Percentiles rank a stretch among this genome's conserved stretches.
phyloP scores from a whole-genome alignment of 176 grass and related monocot species.

The Metroxylon sagu region DNA sequence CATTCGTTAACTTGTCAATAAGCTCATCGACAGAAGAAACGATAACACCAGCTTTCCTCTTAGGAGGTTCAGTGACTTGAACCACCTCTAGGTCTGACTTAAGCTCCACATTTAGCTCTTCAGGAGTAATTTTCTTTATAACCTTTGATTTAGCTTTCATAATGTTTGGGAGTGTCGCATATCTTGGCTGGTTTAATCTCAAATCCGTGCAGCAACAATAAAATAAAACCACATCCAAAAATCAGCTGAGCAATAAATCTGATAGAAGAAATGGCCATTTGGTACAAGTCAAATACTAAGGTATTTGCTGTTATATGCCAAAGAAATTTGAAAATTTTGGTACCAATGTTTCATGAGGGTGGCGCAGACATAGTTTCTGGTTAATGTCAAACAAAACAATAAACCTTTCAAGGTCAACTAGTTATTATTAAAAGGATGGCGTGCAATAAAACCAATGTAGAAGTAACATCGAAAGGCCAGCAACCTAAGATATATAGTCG shows the following conservation, averaged over 20 bases:
- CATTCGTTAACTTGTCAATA: slow-evolving; percentile 70
- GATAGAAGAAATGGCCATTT: too few species aligned
- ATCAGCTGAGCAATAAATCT: neutral
- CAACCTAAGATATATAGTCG: too few species aligned
- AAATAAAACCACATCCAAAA: neutral
- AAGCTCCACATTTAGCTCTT: slow-evolving; percentile 60
- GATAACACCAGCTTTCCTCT: slow-evolving; percentile 83
- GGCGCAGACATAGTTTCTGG: too few species aligned
- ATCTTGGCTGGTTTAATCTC: slow-evolving; percentile 90
- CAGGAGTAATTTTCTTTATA: slow-evolving; percentile 74
- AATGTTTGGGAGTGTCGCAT: slow-evolving; percentile 89
- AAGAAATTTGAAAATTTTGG: too few species aligned
- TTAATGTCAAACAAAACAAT: too few species aligned
- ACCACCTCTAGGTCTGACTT: slow-evolving; percentile 78
- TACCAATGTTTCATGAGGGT: too few species aligned
- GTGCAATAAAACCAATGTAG: too few species aligned
- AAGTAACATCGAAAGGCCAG: too few species aligned
- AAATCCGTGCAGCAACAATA: slow-evolving; percentile 62
- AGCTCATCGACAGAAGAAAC: slow-evolving; percentile 74
- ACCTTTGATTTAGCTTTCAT: slow-evolving; percentile 98
- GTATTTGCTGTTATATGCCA: too few species aligned
- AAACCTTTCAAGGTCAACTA: too few species aligned
- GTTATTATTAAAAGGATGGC: too few species aligned
- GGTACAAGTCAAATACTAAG: too few species aligned
- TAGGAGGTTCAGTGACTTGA: slow-evolving; percentile 65